These are phyloP conservation scores for Keithomyces neogunnii DNA, from an alignment of 2,329 filamentous ascomycete genomes.

Conservation along the genomic window DNA sequence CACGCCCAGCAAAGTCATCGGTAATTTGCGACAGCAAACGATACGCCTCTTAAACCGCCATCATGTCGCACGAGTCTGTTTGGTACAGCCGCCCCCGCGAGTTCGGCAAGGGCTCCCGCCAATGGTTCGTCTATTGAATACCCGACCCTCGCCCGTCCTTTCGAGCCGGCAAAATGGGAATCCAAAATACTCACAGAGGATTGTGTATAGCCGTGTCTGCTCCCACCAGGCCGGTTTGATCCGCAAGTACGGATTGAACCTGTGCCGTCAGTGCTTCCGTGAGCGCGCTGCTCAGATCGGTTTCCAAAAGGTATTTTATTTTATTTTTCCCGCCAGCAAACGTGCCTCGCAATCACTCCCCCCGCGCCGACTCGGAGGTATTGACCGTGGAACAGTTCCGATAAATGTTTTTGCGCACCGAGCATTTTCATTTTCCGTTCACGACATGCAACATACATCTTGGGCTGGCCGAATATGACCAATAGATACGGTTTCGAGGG, in stretches of 20 bases:
- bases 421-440: background rate
- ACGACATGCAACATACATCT: background rate
- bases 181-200: background rate
- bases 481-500: background rate
- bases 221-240: conserved; percentile 98
- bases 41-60: conserved; percentile 26
- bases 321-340: too few relatives aligned
- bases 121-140: conserved; percentile 58
- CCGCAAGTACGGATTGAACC: conserved; percentile 98
- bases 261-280: conserved; percentile 73
- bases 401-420: background rate
- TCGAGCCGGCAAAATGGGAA: background rate
- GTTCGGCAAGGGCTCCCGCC: conserved; percentile 93
- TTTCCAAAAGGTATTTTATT: conserved; percentile 57
- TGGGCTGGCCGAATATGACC: background rate
- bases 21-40: background rate
- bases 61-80: conserved; percentile 79
- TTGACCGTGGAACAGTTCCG: background rate
- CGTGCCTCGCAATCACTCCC: too few relatives aligned
- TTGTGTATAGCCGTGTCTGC: conserved; percentile 51
- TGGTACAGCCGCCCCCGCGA: conserved; percentile 97
- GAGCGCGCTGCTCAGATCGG: conserved; percentile 66
- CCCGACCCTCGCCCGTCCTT: background rate
- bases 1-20: background rate
- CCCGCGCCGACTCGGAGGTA: background rate